These are phyloP conservation scores for Cutaneotrichosporon sp. DNA, from an alignment of 1,284 basidiomycete genomes.

Conservation along the genomic window DNA sequence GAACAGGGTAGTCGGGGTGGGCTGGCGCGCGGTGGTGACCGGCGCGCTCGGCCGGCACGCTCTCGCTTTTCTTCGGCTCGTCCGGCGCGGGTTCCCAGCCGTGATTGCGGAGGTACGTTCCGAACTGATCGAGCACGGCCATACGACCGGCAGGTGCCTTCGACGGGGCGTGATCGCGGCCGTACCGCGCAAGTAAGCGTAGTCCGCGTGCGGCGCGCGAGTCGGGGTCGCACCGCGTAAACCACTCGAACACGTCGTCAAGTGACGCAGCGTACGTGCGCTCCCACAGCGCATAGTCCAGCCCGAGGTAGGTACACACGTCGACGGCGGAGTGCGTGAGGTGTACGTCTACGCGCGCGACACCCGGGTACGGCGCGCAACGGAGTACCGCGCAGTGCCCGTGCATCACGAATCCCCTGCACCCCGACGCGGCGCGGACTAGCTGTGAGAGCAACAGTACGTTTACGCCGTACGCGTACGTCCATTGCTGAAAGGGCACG, in stretches of 20 bases:
- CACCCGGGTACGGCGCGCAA: conserved; percentile 22
- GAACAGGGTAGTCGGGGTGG: conserved; percentile 17
- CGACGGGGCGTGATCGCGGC: not conserved
- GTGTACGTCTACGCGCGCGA: conserved; percentile 21
- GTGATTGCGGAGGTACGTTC: not conserved
- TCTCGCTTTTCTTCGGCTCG: not conserved
- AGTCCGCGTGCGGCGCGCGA: not conserved
- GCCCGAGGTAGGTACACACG: conserved; percentile 31
- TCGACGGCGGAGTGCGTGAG: conserved; percentile 22
- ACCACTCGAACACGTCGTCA: conserved; percentile 7
- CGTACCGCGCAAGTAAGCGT: not conserved
- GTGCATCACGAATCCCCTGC: conserved; percentile 5
- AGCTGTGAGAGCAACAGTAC: conserved; percentile 9
- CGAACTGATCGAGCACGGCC: conserved; percentile 3
- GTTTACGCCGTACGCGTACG: conserved; percentile 18
- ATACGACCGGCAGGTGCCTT: not conserved
- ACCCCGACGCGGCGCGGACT: conserved; percentile 5
- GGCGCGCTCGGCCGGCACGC: not conserved
- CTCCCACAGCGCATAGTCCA: conserved; percentile 13
- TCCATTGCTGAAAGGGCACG: conserved; percentile 4
- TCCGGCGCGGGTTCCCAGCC: not conserved
- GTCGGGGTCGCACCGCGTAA: not conserved
- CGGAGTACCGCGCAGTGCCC: conserved; percentile 18
- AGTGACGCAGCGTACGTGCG: not conserved
- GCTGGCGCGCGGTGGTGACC: not conserved